Evolutionary conservation across 345 rosid genomes (phyloP).

Genomic region (Rhodamnia rubescens): DNA sequence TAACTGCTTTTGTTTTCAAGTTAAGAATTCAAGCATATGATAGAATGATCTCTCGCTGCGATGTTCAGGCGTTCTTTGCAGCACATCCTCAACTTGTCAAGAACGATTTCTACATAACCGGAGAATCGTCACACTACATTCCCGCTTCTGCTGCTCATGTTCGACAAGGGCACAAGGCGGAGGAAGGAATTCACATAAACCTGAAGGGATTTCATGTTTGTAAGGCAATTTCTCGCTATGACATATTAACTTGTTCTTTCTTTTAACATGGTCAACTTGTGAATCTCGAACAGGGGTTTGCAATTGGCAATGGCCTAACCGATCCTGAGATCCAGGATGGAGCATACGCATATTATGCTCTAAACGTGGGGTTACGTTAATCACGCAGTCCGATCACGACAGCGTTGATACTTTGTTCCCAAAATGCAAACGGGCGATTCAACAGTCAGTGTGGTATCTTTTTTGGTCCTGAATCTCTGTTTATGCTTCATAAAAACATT

Average conservation of each 20-base stretch:
- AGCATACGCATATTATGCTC: slow-evolving; percentile 68
- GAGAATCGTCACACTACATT: slow-evolving; percentile 85
- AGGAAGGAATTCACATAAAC: slow-evolving; percentile 61
- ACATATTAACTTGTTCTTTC: background rate
- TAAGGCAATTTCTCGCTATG: background rate
- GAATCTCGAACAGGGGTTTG: slow-evolving; percentile 46
- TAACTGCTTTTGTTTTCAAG: no score
- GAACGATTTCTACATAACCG: slow-evolving; percentile 73
- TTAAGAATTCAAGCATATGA: no score
- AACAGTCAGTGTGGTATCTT: slow-evolving; percentile 47
- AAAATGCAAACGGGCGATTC: slow-evolving; percentile 21
- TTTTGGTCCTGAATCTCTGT: background rate
- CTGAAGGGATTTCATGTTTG: slow-evolving; percentile 38
- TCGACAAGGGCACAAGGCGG: slow-evolving; percentile 58
- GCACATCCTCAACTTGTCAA: slow-evolving; percentile 43
- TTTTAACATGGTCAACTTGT: background rate
- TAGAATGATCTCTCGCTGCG: background rate
- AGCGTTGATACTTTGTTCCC: slow-evolving; percentile 24
- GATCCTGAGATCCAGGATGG: slow-evolving; percentile 60
- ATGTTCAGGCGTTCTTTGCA: slow-evolving; percentile 49
- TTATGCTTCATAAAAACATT: background rate
- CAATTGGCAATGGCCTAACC: slow-evolving; percentile 84
- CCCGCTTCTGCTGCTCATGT: slow-evolving; percentile 72
- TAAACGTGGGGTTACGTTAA: slow-evolving; percentile 45
- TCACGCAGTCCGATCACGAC: slow-evolving; percentile 28